Percentiles rank a stretch among this genome's conserved stretches.
These are phyloP conservation scores for Colletotrichum higginsianum DNA, from an alignment of 2,329 filamentous ascomycete species.

Conservation along the genomic window DNA sequence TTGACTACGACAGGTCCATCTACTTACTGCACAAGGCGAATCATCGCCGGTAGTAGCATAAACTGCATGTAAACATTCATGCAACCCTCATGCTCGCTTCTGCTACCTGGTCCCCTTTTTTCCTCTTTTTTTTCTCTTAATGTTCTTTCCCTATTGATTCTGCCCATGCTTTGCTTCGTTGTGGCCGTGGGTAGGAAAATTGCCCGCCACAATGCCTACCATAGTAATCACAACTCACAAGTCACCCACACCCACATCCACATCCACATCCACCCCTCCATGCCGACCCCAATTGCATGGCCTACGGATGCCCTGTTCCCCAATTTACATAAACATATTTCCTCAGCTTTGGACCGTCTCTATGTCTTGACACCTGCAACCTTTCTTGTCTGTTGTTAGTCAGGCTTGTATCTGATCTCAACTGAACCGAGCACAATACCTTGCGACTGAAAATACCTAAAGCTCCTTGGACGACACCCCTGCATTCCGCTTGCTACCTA, in stretches of 20 bases:
- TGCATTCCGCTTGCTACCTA: background rate
- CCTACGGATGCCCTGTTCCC: background rate
- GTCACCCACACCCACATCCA: no score
- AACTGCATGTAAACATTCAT: constrained; percentile 36
- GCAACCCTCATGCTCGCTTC: constrained; percentile 13
- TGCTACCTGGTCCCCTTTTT: constrained; percentile 3
- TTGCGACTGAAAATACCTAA: background rate
- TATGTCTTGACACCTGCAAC: background rate
- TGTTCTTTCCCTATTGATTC: no score
- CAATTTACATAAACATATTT: background rate
- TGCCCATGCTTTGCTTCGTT: constrained; percentile 8
- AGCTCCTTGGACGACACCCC: background rate
- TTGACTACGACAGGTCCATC: background rate
- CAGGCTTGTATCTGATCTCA: background rate
- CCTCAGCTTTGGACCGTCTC: background rate
- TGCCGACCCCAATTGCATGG: constrained; percentile 4
- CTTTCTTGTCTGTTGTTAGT: background rate
- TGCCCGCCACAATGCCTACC: background rate
- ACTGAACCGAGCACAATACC: background rate
- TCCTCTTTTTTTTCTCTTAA: constrained; percentile 6
- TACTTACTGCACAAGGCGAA: background rate
- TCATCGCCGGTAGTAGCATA: constrained; percentile 13
- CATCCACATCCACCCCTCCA: background rate
- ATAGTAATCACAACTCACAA: background rate
- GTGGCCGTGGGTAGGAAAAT: constrained; percentile 7